Conservation (phyloP, 192 early-diverging fungal species). For the Thamnidium elegans region DNA sequence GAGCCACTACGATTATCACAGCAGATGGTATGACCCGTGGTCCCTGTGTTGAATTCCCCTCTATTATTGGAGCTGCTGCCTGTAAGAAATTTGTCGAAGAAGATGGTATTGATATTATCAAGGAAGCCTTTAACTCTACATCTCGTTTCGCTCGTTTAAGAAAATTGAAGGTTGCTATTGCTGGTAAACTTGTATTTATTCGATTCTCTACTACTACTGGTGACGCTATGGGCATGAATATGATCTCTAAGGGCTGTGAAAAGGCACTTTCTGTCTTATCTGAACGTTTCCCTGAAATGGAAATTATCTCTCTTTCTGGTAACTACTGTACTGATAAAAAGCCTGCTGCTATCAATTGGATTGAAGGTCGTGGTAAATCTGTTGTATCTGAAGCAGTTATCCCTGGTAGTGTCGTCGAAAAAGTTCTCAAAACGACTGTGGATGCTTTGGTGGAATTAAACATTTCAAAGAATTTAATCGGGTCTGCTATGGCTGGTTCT, state of each 20-base stretch:
- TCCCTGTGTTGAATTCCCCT: slow-evolving; percentile 88
- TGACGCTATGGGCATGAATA: slow-evolving; percentile 99
- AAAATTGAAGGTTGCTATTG: slow-evolving; percentile 76
- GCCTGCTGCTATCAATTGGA: slow-evolving; percentile 97
- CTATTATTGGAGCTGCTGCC: slow-evolving; percentile 55
- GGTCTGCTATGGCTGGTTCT: slow-evolving; percentile 90
- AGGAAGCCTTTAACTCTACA: slow-evolving; percentile 80
- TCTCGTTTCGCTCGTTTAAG: slow-evolving; percentile 85
- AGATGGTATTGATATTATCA: slow-evolving; percentile 59
- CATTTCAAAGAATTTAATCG: slow-evolving; percentile 86
- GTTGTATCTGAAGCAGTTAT: slow-evolving; percentile 85
- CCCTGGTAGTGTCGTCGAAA: slow-evolving; percentile 71
- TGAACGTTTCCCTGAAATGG: slow-evolving; percentile 67
- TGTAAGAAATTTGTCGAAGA: slow-evolving; percentile 74
- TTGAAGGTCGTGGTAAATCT: slow-evolving; percentile 94
- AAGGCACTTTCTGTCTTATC: slow-evolving; percentile 64
- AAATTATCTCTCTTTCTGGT: slow-evolving; percentile 78
- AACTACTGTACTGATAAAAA: slow-evolving; percentile 98
- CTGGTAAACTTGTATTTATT: slow-evolving; percentile 81
- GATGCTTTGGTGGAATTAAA: slow-evolving; percentile 76
- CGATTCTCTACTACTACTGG: slow-evolving; percentile 90
- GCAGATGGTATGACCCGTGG: slow-evolving; percentile 92
- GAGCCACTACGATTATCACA: slow-evolving; percentile 78
- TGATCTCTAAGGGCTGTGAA: slow-evolving; percentile 97
- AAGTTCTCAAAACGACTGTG: slow-evolving; percentile 87